Conservation (phyloP, 768 basidiomycete genomes). For the Xerocomellus amylosporus region DNA sequence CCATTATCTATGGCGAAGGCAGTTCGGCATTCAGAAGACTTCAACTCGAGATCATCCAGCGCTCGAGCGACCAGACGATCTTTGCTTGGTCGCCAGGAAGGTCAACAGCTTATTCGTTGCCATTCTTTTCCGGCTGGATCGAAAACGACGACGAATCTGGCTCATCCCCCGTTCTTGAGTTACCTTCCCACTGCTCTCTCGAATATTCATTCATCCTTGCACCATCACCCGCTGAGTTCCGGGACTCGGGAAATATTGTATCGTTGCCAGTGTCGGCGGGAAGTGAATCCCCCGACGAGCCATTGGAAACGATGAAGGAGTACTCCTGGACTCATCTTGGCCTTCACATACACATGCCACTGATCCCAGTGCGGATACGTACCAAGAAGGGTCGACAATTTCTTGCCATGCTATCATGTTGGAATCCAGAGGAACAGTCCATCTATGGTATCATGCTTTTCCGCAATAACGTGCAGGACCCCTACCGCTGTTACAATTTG, state of each 20-base stretch:
- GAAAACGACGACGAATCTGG: background rate
- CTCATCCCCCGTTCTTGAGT: background rate
- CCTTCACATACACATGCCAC: background rate
- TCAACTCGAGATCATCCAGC: too few relatives aligned
- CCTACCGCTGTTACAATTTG: background rate
- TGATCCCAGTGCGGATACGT: background rate
- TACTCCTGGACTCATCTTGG: conserved; percentile 1
- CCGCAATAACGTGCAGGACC: background rate
- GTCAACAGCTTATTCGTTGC: background rate
- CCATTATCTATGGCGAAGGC: too few relatives aligned
- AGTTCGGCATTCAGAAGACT: too few relatives aligned
- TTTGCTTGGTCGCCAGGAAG: background rate
- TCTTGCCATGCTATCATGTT: background rate
- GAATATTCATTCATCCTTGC: background rate
- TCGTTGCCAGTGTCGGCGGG: background rate
- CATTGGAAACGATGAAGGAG: background rate
- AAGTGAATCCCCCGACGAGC: background rate
- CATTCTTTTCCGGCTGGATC: background rate
- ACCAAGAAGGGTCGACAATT: background rate
- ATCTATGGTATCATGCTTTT: background rate
- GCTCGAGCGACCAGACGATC: too few relatives aligned
- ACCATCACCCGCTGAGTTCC: background rate
- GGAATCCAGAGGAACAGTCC: background rate
- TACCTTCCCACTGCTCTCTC: background rate
- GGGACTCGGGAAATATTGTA: background rate